A percentile compares a stretch with the other conserved stretches of the same genome.
Conservation (phyloP, 2,329 filamentous ascomycete genomes). For the Xylariaceae sp. region DNA sequence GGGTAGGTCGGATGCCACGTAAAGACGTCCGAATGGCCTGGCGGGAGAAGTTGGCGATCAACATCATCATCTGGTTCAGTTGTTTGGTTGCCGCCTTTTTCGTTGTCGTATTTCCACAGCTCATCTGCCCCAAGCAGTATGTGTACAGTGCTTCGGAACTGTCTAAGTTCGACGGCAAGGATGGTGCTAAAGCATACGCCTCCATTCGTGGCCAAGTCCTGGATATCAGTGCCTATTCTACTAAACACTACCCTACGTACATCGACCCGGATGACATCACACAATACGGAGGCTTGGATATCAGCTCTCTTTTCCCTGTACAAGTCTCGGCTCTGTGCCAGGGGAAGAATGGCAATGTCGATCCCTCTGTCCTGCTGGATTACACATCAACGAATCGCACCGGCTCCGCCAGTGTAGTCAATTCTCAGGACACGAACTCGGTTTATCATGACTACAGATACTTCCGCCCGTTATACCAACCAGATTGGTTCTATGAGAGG, state of each 20-base stretch:
- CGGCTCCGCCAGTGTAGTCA: slow-evolving; percentile 62
- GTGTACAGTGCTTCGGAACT: slow-evolving; percentile 81
- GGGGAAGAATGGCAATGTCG: slow-evolving; percentile 62
- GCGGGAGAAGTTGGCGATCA: slow-evolving; percentile 97
- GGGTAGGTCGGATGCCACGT: slow-evolving; percentile 78
- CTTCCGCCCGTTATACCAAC: slow-evolving; percentile 74
- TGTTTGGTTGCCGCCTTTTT: slow-evolving; percentile 80
- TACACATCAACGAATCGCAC: slow-evolving; percentile 75
- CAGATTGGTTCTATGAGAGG: slow-evolving; percentile 90
- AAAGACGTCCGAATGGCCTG: slow-evolving; percentile 91
- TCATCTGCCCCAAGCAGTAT: slow-evolving; percentile 89
- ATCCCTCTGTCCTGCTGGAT: slow-evolving; percentile 75
- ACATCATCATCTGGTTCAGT: slow-evolving; percentile 90
- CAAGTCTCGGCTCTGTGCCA: slow-evolving; percentile 91
- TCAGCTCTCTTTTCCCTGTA: slow-evolving; percentile 85
- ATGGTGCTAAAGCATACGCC: slow-evolving; percentile 61
- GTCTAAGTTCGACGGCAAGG: slow-evolving; percentile 67
- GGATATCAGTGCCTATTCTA: slow-evolving; percentile 69
- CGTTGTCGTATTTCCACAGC: slow-evolving; percentile 77
- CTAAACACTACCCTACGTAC: slow-evolving; percentile 70
- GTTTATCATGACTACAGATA: slow-evolving; percentile 91
- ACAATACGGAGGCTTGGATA: slow-evolving; percentile 82
- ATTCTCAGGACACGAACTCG: slow-evolving; percentile 65
- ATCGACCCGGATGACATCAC: slow-evolving; percentile 61
- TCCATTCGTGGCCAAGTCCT: slow-evolving; percentile 89